These are phyloP conservation scores for Macrotyloma uniflorum DNA, from an alignment of 306 rosid species.

Conservation along the genomic window DNA sequence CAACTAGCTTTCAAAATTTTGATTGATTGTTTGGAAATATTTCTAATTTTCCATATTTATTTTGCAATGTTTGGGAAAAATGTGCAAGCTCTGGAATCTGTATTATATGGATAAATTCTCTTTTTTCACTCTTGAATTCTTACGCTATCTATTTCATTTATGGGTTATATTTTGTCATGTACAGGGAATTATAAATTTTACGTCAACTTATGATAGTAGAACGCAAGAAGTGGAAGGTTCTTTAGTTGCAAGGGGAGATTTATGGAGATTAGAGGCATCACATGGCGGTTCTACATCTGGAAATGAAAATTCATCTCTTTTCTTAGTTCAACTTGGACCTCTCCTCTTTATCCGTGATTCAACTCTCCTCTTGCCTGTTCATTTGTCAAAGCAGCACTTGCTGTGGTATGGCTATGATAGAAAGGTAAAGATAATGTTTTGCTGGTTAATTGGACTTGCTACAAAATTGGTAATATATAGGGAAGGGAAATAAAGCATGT, in stretches of 20 bases:
- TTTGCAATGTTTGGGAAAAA: neutral
- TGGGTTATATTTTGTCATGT: conserved; percentile 32
- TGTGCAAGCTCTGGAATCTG: conserved; percentile 21
- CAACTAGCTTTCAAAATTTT: neutral
- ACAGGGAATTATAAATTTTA: conserved; percentile 74
- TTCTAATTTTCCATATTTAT: neutral
- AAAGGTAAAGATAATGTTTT: conserved; percentile 66
- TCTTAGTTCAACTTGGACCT: conserved; percentile 96
- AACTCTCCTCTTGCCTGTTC: conserved; percentile 92
- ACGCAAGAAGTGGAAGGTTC: conserved; percentile 83
- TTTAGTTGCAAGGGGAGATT: conserved; percentile 89
- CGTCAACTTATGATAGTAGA: conserved; percentile 91
- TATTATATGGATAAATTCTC: neutral
- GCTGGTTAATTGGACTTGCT: neutral
- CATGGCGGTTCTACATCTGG: conserved; percentile 77
- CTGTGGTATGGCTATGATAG: conserved; percentile 98
- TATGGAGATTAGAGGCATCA: conserved; percentile 97
- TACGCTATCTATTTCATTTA: conserved; percentile 26
- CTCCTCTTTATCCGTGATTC: conserved; percentile 91
- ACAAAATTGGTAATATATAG: neutral
- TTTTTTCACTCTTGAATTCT: neutral
- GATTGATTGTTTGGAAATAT: neutral
- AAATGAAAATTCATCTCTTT: conserved; percentile 79
- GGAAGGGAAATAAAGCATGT: conserved; percentile 4
- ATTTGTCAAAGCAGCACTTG: conserved; percentile 93